Percentiles rank a stretch among this genome's conserved stretches.
Conservation (phyloP, 2,329 filamentous ascomycete species). For the Colletotrichum trifolii region DNA sequence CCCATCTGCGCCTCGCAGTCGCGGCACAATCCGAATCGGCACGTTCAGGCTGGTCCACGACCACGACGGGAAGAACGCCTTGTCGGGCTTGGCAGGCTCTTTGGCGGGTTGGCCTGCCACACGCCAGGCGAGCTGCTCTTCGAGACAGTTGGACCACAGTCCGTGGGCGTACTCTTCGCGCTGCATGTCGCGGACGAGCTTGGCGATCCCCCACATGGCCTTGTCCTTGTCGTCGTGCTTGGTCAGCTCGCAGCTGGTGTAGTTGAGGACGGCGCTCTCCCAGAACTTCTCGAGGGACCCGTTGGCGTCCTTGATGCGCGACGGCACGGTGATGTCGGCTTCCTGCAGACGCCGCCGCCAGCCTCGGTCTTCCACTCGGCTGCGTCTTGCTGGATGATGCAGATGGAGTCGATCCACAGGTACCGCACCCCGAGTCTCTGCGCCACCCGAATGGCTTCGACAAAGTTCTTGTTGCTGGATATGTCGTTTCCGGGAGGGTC, state of each 20-base stretch:
- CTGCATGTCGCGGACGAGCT: slow-evolving; percentile 14
- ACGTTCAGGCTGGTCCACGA: slow-evolving; percentile 11
- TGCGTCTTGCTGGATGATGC: slow-evolving; percentile 39
- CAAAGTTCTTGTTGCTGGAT: slow-evolving; percentile 35
- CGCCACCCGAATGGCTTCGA: slow-evolving; percentile 37
- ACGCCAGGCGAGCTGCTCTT: slow-evolving; percentile 39
- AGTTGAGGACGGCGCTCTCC: slow-evolving; percentile 35
- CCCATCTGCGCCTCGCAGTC: neutral
- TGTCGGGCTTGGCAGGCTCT: neutral
- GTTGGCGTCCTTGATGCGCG: neutral
- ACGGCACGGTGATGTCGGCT: neutral
- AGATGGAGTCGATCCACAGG: slow-evolving; percentile 44
- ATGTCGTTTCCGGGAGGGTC: neutral
- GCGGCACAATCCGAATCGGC: neutral
- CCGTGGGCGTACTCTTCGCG: slow-evolving; percentile 32
- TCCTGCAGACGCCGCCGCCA: slow-evolving; percentile 20
- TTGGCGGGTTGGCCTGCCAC: neutral
- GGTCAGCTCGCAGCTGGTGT: slow-evolving; percentile 38
- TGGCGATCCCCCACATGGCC: slow-evolving; percentile 39
- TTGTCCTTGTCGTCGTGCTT: slow-evolving; percentile 29
- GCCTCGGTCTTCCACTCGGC: slow-evolving; percentile 37
- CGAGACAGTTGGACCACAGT: slow-evolving; percentile 35
- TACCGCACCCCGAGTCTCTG: slow-evolving; percentile 37
- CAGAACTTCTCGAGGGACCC: slow-evolving; percentile 36
- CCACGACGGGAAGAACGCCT: slow-evolving; percentile 3